Base-by-base conservation (phyloP, 2,329 filamentous ascomycete species). In the Paraphaeosphaeria minitans region DNA sequence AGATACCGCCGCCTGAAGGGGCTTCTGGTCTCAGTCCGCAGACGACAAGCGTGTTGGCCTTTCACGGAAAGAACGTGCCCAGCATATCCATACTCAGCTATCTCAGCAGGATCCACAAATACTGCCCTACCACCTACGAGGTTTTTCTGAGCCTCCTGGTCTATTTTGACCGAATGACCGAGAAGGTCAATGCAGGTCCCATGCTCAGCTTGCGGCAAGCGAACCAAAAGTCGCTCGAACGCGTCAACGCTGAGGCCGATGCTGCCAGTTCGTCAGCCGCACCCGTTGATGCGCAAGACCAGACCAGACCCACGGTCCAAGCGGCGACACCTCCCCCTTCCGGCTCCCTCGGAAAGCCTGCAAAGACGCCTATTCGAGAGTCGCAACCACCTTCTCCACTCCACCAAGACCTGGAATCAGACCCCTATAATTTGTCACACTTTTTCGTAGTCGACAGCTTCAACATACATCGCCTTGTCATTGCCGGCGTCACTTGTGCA, bases 141-240 rank as follows among this genome's bases (percentile, higher is more conserved):
- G 95, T 99, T 0, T 99, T 99, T 73, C 81, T 99, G 60, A 97
- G 93, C 74, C 79, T 99, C 70, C 80, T 99, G 56, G 93, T 99
- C 33, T 99, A 98, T 78, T 99, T 99, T 78, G 95, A 99, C 76
- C 90, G 95, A 62, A 99, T 99, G 95, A 97, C 94, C 45, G 95
- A 98, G 76, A 86, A 92, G 58, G 93, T 98, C 59, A 98, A 98
- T 74, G 89, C 90, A 46, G 84, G 89, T 58, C 89, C 92, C 7
- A 84, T 90, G 75, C 87, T 89, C 73, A 87, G 84, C 62, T 71
- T 89, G 84, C 78, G 72, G 64, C 79, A 80, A 64, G 78, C 78
- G 46, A 82, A 80, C 81, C 86, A 77, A 72, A 80, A 66, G 77
- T 78, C 78, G 19, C 65, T 80, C 58, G 71, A 79, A 56, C 63